Evolutionary conservation across 2,329 filamentous ascomycete genomes (phyloP), one percentile per base, ranked within the genome.

Genomic region (Alternaria triticina): DNA sequence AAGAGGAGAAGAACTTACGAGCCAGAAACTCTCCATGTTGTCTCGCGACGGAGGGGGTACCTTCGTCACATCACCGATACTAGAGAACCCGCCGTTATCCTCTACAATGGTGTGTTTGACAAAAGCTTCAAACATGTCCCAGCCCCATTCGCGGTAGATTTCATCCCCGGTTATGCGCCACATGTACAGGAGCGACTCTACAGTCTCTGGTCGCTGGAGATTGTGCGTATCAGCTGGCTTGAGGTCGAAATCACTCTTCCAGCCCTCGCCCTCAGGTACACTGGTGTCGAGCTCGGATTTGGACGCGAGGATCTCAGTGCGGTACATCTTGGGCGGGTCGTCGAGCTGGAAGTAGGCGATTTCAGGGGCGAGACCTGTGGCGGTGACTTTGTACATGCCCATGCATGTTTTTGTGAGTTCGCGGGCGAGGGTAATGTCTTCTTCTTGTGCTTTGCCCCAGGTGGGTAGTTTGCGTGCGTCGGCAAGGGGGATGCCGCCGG

Each of bases 21-120:
- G 87, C 96, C 96, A 99, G 82, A 98, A 98, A 77, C 93, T 96
- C 83, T 99, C 96, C 95, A 99, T 97, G 72, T 98, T 98, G 80
- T 99, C 95, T 64, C 89, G 86, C 49, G 84, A 83, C 13, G 83
- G 79, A 0, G 93, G 89, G 20, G 94, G 94, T 10, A 96, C 81
- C 6, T 82, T 81, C 69, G 90, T 89, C 25, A 94, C 94, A 76
- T 96, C 88, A 17, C 86, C 86, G 65, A 98, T 84, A 69, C 91
- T 94, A 1, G 92, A 93, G 77, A 96, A 98, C 0, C 94, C 94
- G 43, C 89, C 89, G 40, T 89, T 89, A 43, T 94, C 90, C 46
- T 88, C 85, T 3, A 97, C 91, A 7, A 91, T 88, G 1, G 93
- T 97, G 80, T 97, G 87, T 74, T 93, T 90, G 80, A 95, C 86